Conservation (phyloP, 2,329 filamentous ascomycete genomes). For the Colletotrichum theobromicola region DNA sequence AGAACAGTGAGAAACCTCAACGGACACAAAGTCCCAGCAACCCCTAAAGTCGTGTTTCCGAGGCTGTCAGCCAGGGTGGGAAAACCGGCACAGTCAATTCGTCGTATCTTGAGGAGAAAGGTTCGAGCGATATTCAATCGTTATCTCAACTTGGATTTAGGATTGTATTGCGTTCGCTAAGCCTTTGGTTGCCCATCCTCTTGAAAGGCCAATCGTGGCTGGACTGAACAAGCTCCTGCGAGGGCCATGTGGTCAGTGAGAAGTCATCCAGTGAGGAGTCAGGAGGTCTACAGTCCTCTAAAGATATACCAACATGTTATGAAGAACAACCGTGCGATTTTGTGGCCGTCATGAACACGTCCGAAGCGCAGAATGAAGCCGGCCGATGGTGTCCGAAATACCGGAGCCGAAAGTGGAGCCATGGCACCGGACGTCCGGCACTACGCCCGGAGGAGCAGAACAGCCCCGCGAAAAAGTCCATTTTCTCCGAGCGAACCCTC, state of each 20-base stretch:
- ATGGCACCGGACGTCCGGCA: not conserved
- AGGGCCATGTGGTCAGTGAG: too few relatives aligned
- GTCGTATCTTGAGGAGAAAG: too few relatives aligned
- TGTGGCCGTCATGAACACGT: fast-evolving
- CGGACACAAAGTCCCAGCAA: not conserved
- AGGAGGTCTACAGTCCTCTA: fast-evolving
- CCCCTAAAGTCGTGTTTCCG: not conserved
- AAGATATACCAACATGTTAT: too few relatives aligned
- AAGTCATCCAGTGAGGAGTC: too few relatives aligned
- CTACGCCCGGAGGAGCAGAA: fast-evolving
- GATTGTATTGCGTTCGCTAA: fast-evolving
- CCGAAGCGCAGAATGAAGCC: fast-evolving
- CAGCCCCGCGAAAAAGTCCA: fast-evolving
- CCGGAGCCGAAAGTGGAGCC: not conserved
- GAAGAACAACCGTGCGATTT: too few relatives aligned
- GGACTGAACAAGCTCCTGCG: fast-evolving
- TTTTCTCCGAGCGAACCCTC: not conserved
- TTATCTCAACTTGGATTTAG: too few relatives aligned
- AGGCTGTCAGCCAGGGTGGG: fast-evolving
- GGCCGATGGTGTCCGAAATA: not conserved
- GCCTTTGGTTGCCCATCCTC: fast-evolving
- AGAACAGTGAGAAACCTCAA: fast-evolving
- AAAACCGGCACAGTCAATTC: too few relatives aligned
- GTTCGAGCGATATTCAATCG: not conserved
- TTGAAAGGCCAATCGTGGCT: not conserved